phyloP scores from a whole-genome alignment of 2,329 filamentous ascomycete species.

The Alternaria atra region DNA sequence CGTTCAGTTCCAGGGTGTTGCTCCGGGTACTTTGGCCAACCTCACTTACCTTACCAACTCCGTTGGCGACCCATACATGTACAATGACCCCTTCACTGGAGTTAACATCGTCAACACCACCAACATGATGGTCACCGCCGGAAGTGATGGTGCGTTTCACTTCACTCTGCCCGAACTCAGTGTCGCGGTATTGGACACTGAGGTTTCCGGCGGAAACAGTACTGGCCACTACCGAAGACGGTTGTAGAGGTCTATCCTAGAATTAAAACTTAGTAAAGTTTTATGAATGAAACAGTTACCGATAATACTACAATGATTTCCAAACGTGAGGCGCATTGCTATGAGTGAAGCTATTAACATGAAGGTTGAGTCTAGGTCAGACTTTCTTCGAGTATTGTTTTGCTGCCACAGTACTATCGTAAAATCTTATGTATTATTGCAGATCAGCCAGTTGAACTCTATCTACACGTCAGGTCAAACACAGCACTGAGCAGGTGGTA shows the following conservation, averaged over 20 bases:
- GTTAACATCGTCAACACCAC: slow-evolving; percentile 51
- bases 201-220: slow-evolving; percentile 11
- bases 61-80: slow-evolving; percentile 49
- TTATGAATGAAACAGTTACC: not conserved
- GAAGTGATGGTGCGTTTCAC: slow-evolving; percentile 58
- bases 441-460: not conserved
- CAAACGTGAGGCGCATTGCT: not conserved
- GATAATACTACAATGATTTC: not conserved
- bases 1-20: slow-evolving; percentile 42
- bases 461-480: slow-evolving; percentile 2
- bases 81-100: slow-evolving; percentile 59
- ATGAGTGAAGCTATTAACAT: not conserved
- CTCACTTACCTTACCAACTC: slow-evolving; percentile 58
- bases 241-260: not conserved
- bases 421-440: not conserved
- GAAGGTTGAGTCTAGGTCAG: not conserved
- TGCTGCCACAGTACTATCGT: not conserved
- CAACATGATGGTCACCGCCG: slow-evolving; percentile 35
- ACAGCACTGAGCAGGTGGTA: slow-evolving; percentile 19
- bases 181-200: slow-evolving; percentile 63
- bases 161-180: slow-evolving; percentile 65
- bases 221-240: not conserved
- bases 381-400: not conserved
- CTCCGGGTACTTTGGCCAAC: slow-evolving; percentile 35
- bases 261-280: not conserved